Base-by-base conservation (phyloP, 1,284 basidiomycete genomes). In the Apiotrichum veenhuisii region DNA sequence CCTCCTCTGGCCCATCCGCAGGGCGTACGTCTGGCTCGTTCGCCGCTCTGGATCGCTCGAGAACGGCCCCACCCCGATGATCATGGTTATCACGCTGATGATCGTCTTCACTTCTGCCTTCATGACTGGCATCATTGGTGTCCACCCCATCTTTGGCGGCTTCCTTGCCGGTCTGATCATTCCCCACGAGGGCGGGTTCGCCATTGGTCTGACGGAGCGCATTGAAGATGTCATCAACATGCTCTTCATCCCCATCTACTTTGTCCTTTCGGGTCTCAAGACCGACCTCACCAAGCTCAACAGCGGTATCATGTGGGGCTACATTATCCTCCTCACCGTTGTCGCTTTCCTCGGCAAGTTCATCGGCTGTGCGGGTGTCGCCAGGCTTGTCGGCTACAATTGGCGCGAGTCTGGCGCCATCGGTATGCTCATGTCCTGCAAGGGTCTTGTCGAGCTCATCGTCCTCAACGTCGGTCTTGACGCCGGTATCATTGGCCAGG, bases 361-460 rank as follows among this genome's bases (percentile, higher is more conserved):
- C 62, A 64, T 79, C 23, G 81, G 86, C 0, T 92, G 88, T 64
- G 84, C 82, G 2, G 71, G 77, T 2, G 81, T 85, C 0, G 90
- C 91, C 4, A 82, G 80, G 63, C 59, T 80, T 0, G 81, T 80
- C 47, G 87, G 87, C 2, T 93, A 91, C 78, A 84, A 80, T 49
- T 80, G 81, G 77, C 82, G 93, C 52, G 92, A 95, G 75, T 82
- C 87, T 12, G 85, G 85, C 22, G 91, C 92, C 1, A 87, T 95
- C 55, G 93, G 93, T 8, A 84, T 87, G 52, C 78, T 97, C 55
- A 95, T 97, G 92, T 87, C 86, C 71, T 96, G 91, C 80, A 96
- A 96, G 78, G 91, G 87, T 52, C 80, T 81, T 17, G 88, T 90
- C 17, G 89, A 92, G 74, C 83, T 95, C 46, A 94, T 96, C 63